phyloP scores from a whole-genome alignment of 2,329 filamentous ascomycete genomes.

The Cercospora sp. region DNA sequence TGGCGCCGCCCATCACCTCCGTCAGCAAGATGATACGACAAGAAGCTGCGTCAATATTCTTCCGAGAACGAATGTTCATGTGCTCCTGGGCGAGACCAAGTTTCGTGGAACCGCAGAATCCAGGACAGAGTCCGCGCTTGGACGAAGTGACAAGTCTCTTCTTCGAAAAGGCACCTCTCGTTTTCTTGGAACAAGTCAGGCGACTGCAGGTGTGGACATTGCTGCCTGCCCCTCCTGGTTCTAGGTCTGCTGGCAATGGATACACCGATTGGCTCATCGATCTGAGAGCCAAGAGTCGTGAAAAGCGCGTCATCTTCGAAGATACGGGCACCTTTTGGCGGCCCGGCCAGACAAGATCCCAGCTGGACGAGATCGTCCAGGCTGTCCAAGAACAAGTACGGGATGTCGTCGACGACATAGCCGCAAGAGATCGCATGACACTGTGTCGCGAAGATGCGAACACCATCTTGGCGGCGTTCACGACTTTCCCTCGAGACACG shows the following conservation, averaged over 20 bases:
- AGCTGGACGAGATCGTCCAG: background rate
- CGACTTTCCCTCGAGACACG: background rate
- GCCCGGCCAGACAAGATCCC: background rate
- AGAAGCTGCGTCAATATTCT: slow-evolving; percentile 2
- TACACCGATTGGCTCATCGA: slow-evolving; percentile 6
- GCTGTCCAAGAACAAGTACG: background rate
- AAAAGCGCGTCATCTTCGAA: slow-evolving; percentile 1
- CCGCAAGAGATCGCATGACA: background rate
- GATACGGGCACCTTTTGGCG: background rate
- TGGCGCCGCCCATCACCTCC: background rate
- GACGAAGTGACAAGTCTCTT: slow-evolving; percentile 1
- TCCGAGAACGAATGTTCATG: slow-evolving; percentile 7
- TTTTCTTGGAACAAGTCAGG: slow-evolving; percentile 1
- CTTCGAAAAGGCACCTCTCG: slow-evolving; percentile 4
- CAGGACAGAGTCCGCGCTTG: background rate
- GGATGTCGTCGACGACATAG: background rate
- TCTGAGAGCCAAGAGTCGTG: background rate
- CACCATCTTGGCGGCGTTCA: background rate
- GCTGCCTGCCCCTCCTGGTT: background rate
- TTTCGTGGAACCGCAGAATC: background rate
- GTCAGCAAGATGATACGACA: background rate
- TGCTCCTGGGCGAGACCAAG: background rate
- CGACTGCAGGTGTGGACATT: background rate
- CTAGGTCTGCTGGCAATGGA: background rate
- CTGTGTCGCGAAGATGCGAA: slow-evolving; percentile 1